phyloP scores from a whole-genome alignment of 164 flowering plant species.

The Vitis riparia region DNA sequence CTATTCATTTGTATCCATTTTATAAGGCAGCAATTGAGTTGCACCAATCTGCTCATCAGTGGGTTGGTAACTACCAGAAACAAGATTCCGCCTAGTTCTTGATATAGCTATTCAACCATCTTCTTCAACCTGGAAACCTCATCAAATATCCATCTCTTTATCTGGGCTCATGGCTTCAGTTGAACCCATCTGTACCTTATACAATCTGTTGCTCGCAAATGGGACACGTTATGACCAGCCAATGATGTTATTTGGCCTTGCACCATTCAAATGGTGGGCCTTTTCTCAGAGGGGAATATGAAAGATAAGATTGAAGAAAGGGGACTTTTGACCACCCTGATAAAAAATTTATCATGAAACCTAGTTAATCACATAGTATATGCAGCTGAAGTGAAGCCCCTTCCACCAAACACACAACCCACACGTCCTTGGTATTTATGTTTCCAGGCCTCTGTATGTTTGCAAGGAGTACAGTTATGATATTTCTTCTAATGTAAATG shows the following conservation, averaged over 20 bases:
- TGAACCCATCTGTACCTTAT: too few species aligned
- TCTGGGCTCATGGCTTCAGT: too few species aligned
- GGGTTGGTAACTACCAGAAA: not conserved
- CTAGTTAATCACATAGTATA: not conserved
- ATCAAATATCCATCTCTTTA: too few species aligned
- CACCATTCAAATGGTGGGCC: too few species aligned
- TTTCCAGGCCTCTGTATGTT: not conserved
- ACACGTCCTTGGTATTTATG: not conserved
- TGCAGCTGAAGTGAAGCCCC: not conserved
- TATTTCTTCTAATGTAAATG: not conserved
- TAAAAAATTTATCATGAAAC: too few species aligned
- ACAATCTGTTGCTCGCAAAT: too few species aligned
- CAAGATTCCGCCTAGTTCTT: not conserved
- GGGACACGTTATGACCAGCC: too few species aligned
- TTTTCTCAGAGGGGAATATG: too few species aligned
- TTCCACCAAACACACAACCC: not conserved
- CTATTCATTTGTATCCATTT: not conserved
- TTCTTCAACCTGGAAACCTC: too few species aligned
- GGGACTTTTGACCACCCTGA: too few species aligned
- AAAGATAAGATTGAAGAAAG: too few species aligned
- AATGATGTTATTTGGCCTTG: too few species aligned
- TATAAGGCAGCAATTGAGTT: not conserved
- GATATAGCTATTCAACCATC: not conserved
- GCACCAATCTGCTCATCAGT: not conserved
- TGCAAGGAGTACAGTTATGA: not conserved